Conservation (phyloP, 805 yeast genomes). For the Saturnispora dispora region DNA sequence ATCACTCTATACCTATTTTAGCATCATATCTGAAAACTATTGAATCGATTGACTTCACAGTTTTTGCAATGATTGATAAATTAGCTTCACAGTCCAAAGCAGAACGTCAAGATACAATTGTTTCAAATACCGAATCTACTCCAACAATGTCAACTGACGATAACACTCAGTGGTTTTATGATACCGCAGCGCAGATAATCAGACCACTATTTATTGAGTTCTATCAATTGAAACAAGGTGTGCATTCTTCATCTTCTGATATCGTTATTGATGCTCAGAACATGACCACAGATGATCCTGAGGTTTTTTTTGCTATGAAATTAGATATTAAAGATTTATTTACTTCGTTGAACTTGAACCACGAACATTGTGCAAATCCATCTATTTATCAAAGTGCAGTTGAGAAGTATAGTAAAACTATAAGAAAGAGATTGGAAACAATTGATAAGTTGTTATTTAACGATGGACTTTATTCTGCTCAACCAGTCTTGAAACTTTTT, state of each 20-base stretch:
- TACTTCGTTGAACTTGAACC: constrained; percentile 25
- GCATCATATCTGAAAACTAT: constrained; percentile 42
- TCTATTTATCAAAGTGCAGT: constrained; percentile 14
- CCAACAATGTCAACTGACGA: constrained; percentile 4
- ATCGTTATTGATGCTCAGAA: constrained; percentile 62
- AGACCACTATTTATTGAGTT: constrained; percentile 57
- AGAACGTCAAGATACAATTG: constrained; percentile 16
- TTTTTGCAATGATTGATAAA: constrained; percentile 31
- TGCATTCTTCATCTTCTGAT: constrained; percentile 51
- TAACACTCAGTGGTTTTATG: constrained; percentile 22
- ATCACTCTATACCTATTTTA: constrained; percentile 42
- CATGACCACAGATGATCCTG: constrained; percentile 65
- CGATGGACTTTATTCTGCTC: constrained; percentile 28
- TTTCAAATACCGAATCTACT: background rate
- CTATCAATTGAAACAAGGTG: constrained; percentile 60
- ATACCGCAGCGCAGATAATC: constrained; percentile 25
- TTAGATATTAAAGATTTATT: constrained; percentile 43
- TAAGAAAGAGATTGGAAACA: constrained; percentile 38
- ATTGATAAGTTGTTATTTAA: constrained; percentile 25
- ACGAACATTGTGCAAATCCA: constrained; percentile 24
- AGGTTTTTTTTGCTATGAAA: constrained; percentile 38
- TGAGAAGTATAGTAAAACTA: constrained; percentile 40
- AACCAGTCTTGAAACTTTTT: constrained; percentile 26
- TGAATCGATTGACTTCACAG: constrained; percentile 55
- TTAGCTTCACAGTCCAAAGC: constrained; percentile 14